phyloP scores from a whole-genome alignment of 345 rosid species.

The Eucalyptus tenuipes region DNA sequence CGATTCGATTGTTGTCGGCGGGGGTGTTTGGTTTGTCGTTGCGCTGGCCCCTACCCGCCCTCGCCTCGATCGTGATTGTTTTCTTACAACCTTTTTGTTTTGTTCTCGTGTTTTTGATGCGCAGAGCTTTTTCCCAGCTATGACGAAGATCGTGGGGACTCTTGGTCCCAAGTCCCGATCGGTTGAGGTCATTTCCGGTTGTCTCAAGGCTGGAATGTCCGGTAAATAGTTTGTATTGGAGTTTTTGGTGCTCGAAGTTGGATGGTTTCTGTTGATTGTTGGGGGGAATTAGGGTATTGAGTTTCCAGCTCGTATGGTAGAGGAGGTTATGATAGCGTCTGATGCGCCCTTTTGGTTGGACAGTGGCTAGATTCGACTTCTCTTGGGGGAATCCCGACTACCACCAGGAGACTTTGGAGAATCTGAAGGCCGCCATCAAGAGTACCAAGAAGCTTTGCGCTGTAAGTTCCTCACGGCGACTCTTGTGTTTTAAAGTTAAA shows the following conservation, averaged over 20 bases:
- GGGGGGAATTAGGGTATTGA: not conserved
- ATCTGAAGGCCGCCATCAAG: slow-evolving; percentile 68
- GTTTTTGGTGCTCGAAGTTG: not conserved
- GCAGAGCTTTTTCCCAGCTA: slow-evolving; percentile 89
- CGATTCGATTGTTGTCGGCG: not conserved
- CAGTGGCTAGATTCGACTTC: slow-evolving; percentile 91
- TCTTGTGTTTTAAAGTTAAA: not conserved
- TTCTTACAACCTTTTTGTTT: not conserved
- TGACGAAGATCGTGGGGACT: slow-evolving; percentile 96
- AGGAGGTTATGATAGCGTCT: not conserved
- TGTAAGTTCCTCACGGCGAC: slow-evolving; percentile 17
- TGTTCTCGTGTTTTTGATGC: not conserved
- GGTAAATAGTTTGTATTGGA: slow-evolving; percentile 16
- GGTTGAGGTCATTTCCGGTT: slow-evolving; percentile 56
- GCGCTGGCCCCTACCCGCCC: not conserved
- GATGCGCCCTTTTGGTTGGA: not conserved
- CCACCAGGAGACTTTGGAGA: slow-evolving; percentile 83
- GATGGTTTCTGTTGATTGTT: not conserved
- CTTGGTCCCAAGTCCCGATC: slow-evolving; percentile 83
- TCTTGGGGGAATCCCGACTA: slow-evolving; percentile 73
- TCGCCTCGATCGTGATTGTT: not conserved
- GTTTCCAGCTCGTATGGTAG: not conserved
- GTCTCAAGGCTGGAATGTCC: slow-evolving; percentile 93
- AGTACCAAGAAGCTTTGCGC: slow-evolving; percentile 85
- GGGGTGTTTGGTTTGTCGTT: not conserved